phyloP scores from a whole-genome alignment of 2,329 filamentous ascomycete genomes.

The Aphanoascus verrucosus region DNA sequence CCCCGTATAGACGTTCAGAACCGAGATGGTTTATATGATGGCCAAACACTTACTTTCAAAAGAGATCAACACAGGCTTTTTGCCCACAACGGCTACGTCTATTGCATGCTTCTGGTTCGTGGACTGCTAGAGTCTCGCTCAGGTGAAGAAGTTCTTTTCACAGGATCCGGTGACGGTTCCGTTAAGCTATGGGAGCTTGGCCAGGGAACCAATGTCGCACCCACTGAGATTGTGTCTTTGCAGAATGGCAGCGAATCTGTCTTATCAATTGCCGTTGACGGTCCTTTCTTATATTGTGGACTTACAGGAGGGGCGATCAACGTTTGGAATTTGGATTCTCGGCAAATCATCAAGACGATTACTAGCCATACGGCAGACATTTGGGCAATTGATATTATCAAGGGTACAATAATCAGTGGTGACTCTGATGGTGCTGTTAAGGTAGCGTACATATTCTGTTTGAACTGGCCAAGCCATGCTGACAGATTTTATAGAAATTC shows the following conservation, averaged over 20 bases:
- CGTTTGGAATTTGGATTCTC: slow-evolving; percentile 92
- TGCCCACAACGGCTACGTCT: slow-evolving; percentile 90
- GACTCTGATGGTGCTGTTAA: slow-evolving; percentile 81
- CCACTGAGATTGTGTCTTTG: slow-evolving; percentile 58
- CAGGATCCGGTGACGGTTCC: slow-evolving; percentile 83
- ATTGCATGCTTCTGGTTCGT: slow-evolving; percentile 81
- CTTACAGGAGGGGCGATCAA: slow-evolving; percentile 81
- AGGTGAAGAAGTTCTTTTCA: slow-evolving; percentile 69
- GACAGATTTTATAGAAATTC: slow-evolving; percentile 44
- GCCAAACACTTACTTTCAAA: slow-evolving; percentile 67
- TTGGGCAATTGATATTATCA: slow-evolving; percentile 74
- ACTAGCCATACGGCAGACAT: slow-evolving; percentile 72
- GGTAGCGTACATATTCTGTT: slow-evolving; percentile 40
- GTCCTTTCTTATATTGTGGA: slow-evolving; percentile 85
- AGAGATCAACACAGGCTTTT: slow-evolving; percentile 72
- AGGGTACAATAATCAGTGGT: slow-evolving; percentile 75
- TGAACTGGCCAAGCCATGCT: not conserved
- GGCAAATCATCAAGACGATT: slow-evolving; percentile 78
- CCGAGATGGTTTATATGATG: slow-evolving; percentile 42
- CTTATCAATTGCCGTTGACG: slow-evolving; percentile 73
- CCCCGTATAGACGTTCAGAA: slow-evolving; percentile 52
- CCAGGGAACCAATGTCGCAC: slow-evolving; percentile 48
- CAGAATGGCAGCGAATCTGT: slow-evolving; percentile 54
- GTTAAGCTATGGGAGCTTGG: slow-evolving; percentile 85
- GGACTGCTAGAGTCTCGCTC: slow-evolving; percentile 58